Percentiles rank a stretch among this genome's conserved stretches.
Conservation (phyloP, 345 rosid species). For the Ailanthus altissimus region DNA sequence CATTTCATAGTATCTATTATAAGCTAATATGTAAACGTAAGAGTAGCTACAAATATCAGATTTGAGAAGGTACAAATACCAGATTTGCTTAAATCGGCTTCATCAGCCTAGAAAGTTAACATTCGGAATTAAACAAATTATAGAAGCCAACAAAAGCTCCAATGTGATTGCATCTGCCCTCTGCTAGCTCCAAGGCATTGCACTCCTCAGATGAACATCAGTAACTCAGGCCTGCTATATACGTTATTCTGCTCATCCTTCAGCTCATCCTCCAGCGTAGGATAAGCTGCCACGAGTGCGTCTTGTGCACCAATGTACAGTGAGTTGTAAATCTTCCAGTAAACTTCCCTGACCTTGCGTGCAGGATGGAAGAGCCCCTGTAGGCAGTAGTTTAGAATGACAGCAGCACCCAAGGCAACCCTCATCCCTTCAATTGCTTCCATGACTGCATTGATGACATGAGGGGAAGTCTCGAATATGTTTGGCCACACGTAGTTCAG, state of each 20-base stretch:
- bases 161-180: not conserved
- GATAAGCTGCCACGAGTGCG: conserved; percentile 93
- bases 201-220: conserved; percentile 59
- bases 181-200: not conserved
- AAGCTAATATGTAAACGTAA: not conserved
- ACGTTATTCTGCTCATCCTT: conserved; percentile 77
- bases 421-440: conserved; percentile 99
- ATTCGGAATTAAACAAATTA: not conserved
- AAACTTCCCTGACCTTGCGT: conserved; percentile 93
- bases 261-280: conserved; percentile 77
- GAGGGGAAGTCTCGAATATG: conserved; percentile 98
- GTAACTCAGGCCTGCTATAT: conserved; percentile 89
- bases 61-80: too few relatives aligned
- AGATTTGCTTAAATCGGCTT: not conserved
- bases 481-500: conserved; percentile 98
- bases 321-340: conserved; percentile 98
- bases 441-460: conserved; percentile 95
- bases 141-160: not conserved
- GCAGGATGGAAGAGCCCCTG: conserved; percentile 99
- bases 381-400: conserved; percentile 86
- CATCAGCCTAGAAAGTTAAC: not conserved
- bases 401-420: conserved; percentile 89
- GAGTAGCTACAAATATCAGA: not conserved
- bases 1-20: not conserved
- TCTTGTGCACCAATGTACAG: conserved; percentile 94